Base-by-base conservation (phyloP, 78 protist species). In the Cavenderia fasciculata region DNA sequence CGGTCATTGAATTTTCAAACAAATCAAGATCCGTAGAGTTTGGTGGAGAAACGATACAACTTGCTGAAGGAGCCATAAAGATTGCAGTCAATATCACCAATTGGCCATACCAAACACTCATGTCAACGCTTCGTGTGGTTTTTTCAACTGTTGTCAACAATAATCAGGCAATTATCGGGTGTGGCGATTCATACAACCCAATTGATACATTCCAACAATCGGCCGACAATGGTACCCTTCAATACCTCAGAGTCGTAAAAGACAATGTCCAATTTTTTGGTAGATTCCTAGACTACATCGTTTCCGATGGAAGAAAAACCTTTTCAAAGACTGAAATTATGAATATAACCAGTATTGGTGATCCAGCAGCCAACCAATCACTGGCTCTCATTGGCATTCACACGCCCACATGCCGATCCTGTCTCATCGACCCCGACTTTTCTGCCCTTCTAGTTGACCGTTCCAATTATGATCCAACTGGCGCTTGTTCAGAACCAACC, bases 261-360 rank as follows among this genome's bases (percentile, higher is more conserved):
- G 34, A 27, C 27, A 36, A 57, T 25, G 33, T 57, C 6, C 41
- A 57, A 23, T 57, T 57, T 8, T 57, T 57, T 57, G 63, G 63
- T 57, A 57, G 33, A 57, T 57, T 57, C 63, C 10, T 36, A 57
- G 27, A 10, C 27, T 27, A 27, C 6, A 36, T 36, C 5, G 8
- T 57, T 27, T 57, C 63, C 25, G 63, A 57, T 57, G 63, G 63
- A 10, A 57, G 63, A 57, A 29, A 29, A 57, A 57, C 33, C 11
- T 10, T 21, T 57, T 57, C 63, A n/a, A n/a, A n/a, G n/a, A n/a
- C n/a, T n/a, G n/a, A n/a, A n/a, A n/a, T n/a, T n/a, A n/a, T n/a
- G n/a, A n/a, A n/a, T n/a, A n/a, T n/a, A n/a, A n/a, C n/a, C n/a
- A n/a, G n/a, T n/a, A n/a, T n/a, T n/a, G n/a, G n/a, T n/a, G n/a